Base-by-base conservation (phyloP, 176 grass and related monocot species). In the Alloteropsis semialata region DNA sequence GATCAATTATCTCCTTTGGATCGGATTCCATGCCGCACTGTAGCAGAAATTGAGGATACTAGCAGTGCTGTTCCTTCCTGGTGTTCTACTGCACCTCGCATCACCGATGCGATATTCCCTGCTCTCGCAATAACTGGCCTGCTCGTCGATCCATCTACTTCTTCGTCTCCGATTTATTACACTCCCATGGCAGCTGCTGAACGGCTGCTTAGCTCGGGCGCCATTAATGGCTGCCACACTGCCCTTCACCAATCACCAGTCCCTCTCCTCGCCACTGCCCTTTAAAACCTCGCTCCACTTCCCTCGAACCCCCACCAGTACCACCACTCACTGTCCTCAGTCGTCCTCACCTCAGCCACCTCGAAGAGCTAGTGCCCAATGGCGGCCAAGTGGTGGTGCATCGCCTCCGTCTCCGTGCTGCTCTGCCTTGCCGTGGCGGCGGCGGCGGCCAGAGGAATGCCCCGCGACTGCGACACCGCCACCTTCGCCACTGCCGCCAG, bases 401-500 rank as follows among this genome's bases (percentile, higher is more conserved):
- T 51, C 59, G 58, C 68, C 66, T 83, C 78, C 57, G 56, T 91
- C 66, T 83, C 78, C 57, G 56, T 91, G 22, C 78, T 76, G 7
- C 28, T 92, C 29, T 87, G 81, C 33, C 85, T 92, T 76, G 63
- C 87, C 41, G 64, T 28, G 54, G 72, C n/a, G 41, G 22, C 36
- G 2, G 77, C 8, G 71, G 63, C 54, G 22, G 84, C 65, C 11
- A 74, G 28, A 77, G 39, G 3, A 22, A 64, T 75, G 49, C 83
- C 83, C 10, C 33, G 48, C 15, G 71, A 85, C 82, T 51, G 64
- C 33, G 24, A 16, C 41, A 54, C 59, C 50, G 61, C 36, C 55
- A 41, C 16, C 25, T 41, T 69, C 46, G 46, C 10, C 32, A 28
- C n/a, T 3, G 10, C n/a, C 48, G 19, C 48, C 17, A 12, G 48